A percentile compares a stretch with the other conserved stretches of the same genome.
These are phyloP conservation scores for Populus hybrid DNA, from an alignment of 441 rosid species.

Conservation along the genomic window DNA sequence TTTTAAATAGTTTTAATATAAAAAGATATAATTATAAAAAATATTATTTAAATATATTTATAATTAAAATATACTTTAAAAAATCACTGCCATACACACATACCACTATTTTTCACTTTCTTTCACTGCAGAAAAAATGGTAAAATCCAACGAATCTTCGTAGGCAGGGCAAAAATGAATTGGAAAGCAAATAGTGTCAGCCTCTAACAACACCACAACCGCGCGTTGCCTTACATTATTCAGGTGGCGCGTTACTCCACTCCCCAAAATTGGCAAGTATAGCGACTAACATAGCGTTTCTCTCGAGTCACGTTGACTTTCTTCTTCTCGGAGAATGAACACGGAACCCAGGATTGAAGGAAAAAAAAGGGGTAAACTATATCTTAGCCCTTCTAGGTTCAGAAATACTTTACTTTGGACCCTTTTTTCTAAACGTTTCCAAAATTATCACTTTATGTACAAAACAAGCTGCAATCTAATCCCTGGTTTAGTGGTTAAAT, in stretches of 20 bases:
- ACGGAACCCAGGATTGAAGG: slow-evolving; percentile 1
- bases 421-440: neutral
- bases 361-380: neutral
- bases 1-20: too few relatives aligned
- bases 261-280: neutral
- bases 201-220: neutral
- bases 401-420: neutral
- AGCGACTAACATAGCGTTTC: neutral
- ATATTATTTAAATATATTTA: too few relatives aligned
- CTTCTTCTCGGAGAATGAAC: neutral
- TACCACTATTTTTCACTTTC: neutral
- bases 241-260: neutral
- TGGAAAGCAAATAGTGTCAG: neutral
- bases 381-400: neutral
- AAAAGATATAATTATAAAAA: too few relatives aligned
- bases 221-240: neutral
- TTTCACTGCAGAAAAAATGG: neutral
- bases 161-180: neutral
- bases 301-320: slow-evolving; percentile 15
- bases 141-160: neutral
- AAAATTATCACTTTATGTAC: neutral
- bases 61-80: too few relatives aligned
- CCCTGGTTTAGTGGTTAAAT: neutral
- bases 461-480: neutral
- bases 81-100: too few relatives aligned